A percentile compares a stretch with the other conserved stretches of the same genome.
phyloP scores from a whole-genome alignment of 768 basidiomycete genomes.

The Cystofilobasidium ferigula region DNA sequence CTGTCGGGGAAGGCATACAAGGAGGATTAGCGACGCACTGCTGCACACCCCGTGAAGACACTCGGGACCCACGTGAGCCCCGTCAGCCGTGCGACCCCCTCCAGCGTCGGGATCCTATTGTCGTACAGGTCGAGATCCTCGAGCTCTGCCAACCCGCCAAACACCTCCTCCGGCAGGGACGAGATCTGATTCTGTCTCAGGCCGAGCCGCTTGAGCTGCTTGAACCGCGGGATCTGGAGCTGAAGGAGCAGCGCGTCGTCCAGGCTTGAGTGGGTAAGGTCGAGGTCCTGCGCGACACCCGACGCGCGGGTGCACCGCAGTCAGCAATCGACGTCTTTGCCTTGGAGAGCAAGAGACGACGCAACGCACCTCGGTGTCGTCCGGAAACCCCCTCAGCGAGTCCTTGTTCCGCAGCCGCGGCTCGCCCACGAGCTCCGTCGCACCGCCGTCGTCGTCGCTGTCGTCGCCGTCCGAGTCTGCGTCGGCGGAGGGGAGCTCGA shows the following conservation, averaged over 20 bases:
- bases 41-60: not conserved
- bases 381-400: slow-evolving; percentile 9
- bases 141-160: slow-evolving; percentile 53
- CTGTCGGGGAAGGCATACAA: slow-evolving; percentile 40
- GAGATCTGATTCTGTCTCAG: slow-evolving; percentile 77
- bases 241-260: slow-evolving; percentile 48
- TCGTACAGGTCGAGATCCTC: slow-evolving; percentile 94
- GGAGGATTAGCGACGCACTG: not conserved
- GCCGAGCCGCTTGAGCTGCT: slow-evolving; percentile 58
- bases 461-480: slow-evolving; percentile 13
- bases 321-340: not conserved
- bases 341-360: not conserved
- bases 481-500: slow-evolving; percentile 15
- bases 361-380: slow-evolving; percentile 21
- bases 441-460: slow-evolving; percentile 9
- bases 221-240: slow-evolving; percentile 57
- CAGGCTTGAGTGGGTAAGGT: slow-evolving; percentile 70
- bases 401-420: slow-evolving; percentile 11
- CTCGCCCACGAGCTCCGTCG: slow-evolving; percentile 6
- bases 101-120: slow-evolving; percentile 72
- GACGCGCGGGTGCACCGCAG: not conserved
- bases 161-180: slow-evolving; percentile 59
- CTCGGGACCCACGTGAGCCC: slow-evolving; percentile 36
- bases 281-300: slow-evolving; percentile 54
- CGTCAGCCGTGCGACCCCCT: slow-evolving; percentile 47